Evolutionary conservation across 2,329 filamentous ascomycete genomes (phyloP), one percentile per base, ranked within the genome.

Genomic region (Penicillium sp.): DNA sequence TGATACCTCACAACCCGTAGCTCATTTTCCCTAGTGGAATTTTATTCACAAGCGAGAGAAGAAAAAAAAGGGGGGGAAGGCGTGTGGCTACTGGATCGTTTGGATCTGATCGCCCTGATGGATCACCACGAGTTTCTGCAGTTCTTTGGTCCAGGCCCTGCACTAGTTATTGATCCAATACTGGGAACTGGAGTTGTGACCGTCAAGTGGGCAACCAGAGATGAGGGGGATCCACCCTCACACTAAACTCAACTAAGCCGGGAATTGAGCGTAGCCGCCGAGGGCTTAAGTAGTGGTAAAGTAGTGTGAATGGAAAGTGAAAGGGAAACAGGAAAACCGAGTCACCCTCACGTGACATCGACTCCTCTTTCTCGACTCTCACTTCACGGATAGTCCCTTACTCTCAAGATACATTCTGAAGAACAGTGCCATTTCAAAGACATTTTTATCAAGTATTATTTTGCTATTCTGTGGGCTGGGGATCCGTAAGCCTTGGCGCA

Each of bases 131-230:
- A 45, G 22, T n/a, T 52, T 37, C 50, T 52, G 50, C 50, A 53
- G 11, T 42, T 42, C 26, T 39, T 52, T 42, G 49, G 50, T 47
- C 50, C 50, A 53, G 50, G 50, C 50, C 50, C 43, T 53, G 43
- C 50, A 45, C 50, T 52, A 52, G 50, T 45, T 39, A 39, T 39
- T 46, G 10, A 52, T 44, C 49, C 26, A 43, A 33, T 45, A 29
- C 27, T 39, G 24, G 35, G 44, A 11, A 11, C 50, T 29, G 45
- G 49, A 45, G 50, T 14, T 16, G 37, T 44, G 50, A 33, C 89
- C 72, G 88, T 93, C 39, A 98, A 84, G 70, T 98, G 98, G 0
- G 93, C 93, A 44, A 52, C n/a, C 27, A 45, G 39, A 46, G 7
- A 21, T 22, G 33, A 50, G 48, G 33, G 48, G 48, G 48, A n/a